Evolutionary conservation across 2,329 filamentous ascomycete species (phyloP).

Genomic region (Epichloe baconii): DNA sequence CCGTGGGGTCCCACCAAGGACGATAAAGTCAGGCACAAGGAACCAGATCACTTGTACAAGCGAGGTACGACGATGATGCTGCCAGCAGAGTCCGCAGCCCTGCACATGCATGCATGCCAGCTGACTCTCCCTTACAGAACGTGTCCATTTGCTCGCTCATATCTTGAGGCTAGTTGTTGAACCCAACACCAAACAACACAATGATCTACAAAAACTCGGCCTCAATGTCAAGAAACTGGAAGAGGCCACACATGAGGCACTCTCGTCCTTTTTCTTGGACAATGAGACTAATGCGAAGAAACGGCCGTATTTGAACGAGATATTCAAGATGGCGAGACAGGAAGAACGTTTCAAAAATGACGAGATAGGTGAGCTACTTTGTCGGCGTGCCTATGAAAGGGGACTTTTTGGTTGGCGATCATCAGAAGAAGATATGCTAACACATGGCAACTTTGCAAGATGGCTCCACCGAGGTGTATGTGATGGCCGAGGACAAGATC

Average conservation of each 20-base stretch:
- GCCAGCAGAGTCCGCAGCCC: background rate
- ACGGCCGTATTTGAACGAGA: constrained; percentile 41
- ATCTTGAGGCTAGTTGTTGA: constrained; percentile 45
- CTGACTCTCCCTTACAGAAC: constrained; percentile 29
- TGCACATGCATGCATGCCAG: background rate
- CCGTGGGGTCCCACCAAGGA: constrained; percentile 36
- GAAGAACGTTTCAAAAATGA: constrained; percentile 43
- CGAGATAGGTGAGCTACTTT: constrained; percentile 37
- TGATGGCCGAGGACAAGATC: constrained; percentile 40
- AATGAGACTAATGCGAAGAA: constrained; percentile 43
- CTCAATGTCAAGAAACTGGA: constrained; percentile 44
- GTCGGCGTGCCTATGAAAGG: too few relatives aligned
- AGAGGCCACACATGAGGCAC: constrained; percentile 42
- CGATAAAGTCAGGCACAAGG: constrained; percentile 50
- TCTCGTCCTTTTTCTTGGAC: constrained; percentile 45
- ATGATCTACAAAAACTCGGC: constrained; percentile 37
- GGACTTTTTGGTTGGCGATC: background rate
- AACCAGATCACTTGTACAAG: constrained; percentile 62
- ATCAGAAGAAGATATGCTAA: constrained; percentile 3
- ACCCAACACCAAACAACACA: constrained; percentile 35
- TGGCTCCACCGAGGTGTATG: constrained; percentile 31
- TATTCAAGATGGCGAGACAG: constrained; percentile 45
- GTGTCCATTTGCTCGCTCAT: constrained; percentile 44
- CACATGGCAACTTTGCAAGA: constrained; percentile 23
- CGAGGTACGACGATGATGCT: constrained; percentile 33